Conservation (phyloP, 129 eudicot genomes). For the Saposhnikovia divaricata region DNA sequence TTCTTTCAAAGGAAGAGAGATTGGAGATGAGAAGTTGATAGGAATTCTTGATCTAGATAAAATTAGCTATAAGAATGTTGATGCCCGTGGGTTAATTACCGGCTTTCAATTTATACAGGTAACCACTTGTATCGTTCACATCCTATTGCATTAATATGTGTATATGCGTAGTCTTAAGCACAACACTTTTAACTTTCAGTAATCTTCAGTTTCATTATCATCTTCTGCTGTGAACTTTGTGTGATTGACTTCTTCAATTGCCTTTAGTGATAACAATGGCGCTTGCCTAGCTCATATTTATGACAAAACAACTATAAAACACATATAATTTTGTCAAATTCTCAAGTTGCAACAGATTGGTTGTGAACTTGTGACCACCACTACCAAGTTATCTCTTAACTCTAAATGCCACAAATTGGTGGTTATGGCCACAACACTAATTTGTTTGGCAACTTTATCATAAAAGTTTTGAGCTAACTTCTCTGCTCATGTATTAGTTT, state of each 20-base stretch:
- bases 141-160: background rate
- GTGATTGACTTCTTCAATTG: background rate
- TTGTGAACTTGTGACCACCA: background rate
- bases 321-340: background rate
- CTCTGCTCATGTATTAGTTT: background rate
- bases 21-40: constrained; percentile 66
- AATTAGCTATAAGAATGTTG: constrained; percentile 49
- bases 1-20: constrained; percentile 52
- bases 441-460: background rate
- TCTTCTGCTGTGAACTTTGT: background rate
- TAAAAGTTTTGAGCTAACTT: background rate
- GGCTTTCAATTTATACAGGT: constrained; percentile 87
- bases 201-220: background rate
- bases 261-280: background rate
- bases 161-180: background rate
- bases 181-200: background rate
- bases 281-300: background rate
- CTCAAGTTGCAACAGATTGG: background rate
- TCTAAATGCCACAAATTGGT: background rate
- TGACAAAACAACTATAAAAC: background rate
- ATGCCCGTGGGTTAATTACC: constrained; percentile 62
- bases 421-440: background rate
- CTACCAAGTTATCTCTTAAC: background rate
- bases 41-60: constrained; percentile 51
- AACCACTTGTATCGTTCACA: background rate